Base-by-base conservation (phyloP, 2,329 filamentous ascomycete genomes). In the Plectosphaerella cucumerina region DNA sequence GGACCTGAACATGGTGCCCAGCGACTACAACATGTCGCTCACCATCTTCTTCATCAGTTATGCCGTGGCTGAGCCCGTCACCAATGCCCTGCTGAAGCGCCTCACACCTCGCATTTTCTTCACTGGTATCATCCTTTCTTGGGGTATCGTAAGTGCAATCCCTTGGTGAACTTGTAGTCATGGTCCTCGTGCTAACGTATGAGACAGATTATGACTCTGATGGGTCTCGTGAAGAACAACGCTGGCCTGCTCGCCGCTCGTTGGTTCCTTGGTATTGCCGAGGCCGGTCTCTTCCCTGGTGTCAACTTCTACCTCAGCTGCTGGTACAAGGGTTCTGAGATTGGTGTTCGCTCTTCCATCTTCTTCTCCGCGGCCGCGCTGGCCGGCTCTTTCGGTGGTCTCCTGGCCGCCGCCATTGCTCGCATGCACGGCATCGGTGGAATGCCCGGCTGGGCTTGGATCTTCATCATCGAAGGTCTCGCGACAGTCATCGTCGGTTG, bases 291-390 rank as follows among this genome's bases (percentile, higher is more conserved):
- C 0, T 86, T 84, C 58, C 84, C 82, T 0, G 85, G 84, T 2
- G 80, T 88, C 70, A 69, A 82, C 70, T 67, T 83, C 70, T 90
- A 90, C 60, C 75, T 92, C 0, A 86, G 82, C 0, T 90, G 86
- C 62, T 93, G 88, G 88, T 94, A 92, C 62, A 87, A 82, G 63
- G 76, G 87, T 9, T 80, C 78, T 1, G 89, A 94, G 58, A 86
- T 92, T 48, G 88, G 88, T 39, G 77, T 89, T 9, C 80, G 89
- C 26, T 82, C 68, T 51, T 86, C 88, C 15, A 82, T 90, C 41
- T 91, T 92, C 75, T 93, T 92, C 71, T 89, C 86, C 0, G 87
- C 87, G 0, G 89, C 89, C 0, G 87, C 89, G 0, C 70, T 92
- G 0, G 87, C 87, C 0, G 89, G 89, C 1, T 89, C 84, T 0